phyloP scores from a whole-genome alignment of 176 grass and related monocot genomes.

The Coix lacrymajobi region DNA sequence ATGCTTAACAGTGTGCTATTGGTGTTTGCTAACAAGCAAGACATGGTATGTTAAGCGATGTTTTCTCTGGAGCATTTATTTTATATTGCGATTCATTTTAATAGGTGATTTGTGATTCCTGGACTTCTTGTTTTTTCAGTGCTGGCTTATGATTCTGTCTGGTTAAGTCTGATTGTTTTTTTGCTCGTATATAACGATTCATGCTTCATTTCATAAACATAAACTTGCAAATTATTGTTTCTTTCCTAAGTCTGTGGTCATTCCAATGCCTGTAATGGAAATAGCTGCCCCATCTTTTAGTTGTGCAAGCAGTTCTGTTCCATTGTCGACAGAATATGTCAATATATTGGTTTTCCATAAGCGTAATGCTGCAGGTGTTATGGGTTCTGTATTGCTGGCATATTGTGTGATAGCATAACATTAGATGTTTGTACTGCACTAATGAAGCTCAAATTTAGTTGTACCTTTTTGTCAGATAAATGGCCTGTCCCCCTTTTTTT shows the following conservation, averaged over 20 bases:
- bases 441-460: neutral
- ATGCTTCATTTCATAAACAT: neutral
- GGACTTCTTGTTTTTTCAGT: neutral
- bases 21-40: conserved; percentile 95
- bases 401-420: neutral
- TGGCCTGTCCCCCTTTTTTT: neutral
- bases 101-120: neutral
- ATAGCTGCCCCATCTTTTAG: neutral
- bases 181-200: neutral
- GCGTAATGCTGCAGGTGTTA: neutral
- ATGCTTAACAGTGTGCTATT: conserved; percentile 81
- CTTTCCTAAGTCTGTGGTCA: neutral
- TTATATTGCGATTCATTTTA: neutral
- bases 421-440: neutral
- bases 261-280: neutral
- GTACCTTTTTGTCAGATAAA: neutral
- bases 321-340: neutral
- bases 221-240: neutral
- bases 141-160: neutral
- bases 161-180: neutral
- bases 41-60: conserved; percentile 57
- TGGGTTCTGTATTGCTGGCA: neutral
- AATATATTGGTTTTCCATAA: neutral
- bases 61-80: neutral
- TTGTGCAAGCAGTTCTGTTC: neutral